Conservation (phyloP, 345 rosid genomes). For the Populus alba region DNA sequence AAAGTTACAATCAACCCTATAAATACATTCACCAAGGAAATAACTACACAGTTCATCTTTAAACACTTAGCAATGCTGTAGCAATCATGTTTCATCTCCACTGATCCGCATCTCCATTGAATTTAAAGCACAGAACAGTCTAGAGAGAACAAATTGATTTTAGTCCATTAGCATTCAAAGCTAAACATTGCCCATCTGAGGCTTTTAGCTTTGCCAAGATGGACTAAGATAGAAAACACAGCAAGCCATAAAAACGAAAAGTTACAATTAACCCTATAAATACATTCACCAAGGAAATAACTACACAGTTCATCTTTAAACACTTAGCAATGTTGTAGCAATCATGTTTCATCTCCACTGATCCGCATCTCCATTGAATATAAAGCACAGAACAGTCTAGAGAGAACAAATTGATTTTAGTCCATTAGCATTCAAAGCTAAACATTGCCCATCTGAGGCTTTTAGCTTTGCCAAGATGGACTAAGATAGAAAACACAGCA, state of each 20-base stretch:
- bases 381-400: constrained; percentile 6
- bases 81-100: constrained; percentile 24
- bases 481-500: background rate
- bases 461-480: constrained; percentile 38
- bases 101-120: constrained; percentile 28
- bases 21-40: background rate
- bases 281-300: background rate
- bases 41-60: background rate
- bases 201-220: constrained; percentile 36
- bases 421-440: constrained; percentile 54
- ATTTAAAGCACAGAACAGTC: constrained; percentile 2
- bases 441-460: constrained; percentile 17
- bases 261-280: background rate
- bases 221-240: background rate
- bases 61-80: background rate
- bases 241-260: background rate
- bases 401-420: constrained; percentile 17
- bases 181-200: constrained; percentile 24
- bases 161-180: constrained; percentile 52
- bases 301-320: background rate
- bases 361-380: constrained; percentile 25
- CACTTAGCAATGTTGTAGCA: background rate
- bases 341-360: constrained; percentile 28
- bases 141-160: constrained; percentile 13
- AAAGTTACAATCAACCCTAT: background rate